These are phyloP conservation scores for Tuber calosporum DNA, from an alignment of 495 filamentous ascomycete species.

Conservation along the genomic window DNA sequence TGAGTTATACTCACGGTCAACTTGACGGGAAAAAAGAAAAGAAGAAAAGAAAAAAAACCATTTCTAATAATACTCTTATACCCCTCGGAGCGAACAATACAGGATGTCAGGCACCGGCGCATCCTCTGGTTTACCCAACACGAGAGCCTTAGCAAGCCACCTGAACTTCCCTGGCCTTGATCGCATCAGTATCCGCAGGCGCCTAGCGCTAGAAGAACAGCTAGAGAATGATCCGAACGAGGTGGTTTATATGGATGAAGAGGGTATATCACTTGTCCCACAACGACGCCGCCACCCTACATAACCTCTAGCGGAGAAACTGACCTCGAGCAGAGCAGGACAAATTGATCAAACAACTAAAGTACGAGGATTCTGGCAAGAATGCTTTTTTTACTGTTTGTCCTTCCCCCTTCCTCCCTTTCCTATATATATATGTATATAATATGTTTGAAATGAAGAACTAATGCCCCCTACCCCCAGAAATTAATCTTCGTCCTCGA, in stretches of 20 bases:
- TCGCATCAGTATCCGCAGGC: not conserved
- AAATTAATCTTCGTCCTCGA: constrained; percentile 1
- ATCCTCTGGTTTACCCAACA: not conserved
- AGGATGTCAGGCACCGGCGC: not conserved
- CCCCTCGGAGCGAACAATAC: not conserved
- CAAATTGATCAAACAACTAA: not conserved
- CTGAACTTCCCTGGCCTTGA: constrained; percentile 1
- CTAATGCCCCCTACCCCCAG: not conserved
- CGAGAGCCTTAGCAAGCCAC: not conserved
- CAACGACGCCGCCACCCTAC: not conserved
- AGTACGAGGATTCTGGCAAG: not conserved
- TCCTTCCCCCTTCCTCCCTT: not conserved
- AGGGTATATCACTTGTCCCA: not conserved
- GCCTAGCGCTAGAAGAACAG: not conserved
- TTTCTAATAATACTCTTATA: not conserved
- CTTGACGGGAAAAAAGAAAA: not conserved
- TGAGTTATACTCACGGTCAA: not conserved
- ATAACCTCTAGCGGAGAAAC: not conserved
- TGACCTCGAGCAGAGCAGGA: not conserved
- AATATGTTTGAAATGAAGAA: not conserved
- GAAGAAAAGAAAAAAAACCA: not conserved
- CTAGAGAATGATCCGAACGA: not conserved
- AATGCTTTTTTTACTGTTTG: not conserved
- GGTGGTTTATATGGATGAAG: not conserved
- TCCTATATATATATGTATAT: not conserved